These are phyloP conservation scores for Macrolepiota dolichaula DNA, from an alignment of 768 basidiomycete genomes.

Conservation along the genomic window DNA sequence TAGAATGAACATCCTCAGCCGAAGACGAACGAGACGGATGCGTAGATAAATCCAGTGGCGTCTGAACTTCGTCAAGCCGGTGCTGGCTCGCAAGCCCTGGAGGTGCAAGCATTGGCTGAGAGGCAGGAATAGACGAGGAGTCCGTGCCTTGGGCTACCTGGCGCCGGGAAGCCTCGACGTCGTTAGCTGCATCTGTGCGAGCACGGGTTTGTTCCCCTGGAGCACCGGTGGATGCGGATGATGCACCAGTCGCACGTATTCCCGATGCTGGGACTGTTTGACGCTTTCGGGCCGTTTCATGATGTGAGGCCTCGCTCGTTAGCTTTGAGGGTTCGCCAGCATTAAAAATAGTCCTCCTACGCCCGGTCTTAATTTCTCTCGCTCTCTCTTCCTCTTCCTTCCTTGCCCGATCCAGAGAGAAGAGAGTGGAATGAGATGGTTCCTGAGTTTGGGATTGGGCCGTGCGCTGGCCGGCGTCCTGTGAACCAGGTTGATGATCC, in stretches of 20 bases:
- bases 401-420: background rate
- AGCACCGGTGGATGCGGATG: background rate
- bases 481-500: no score
- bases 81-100: background rate
- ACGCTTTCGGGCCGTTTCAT: background rate
- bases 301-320: background rate
- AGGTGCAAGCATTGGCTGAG: background rate
- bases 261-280: background rate
- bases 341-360: background rate
- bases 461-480: no score
- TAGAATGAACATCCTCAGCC: background rate
- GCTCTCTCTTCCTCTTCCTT: slow-evolving; percentile 5
- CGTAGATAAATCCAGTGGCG: background rate
- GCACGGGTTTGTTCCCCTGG: background rate
- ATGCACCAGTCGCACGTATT: no score
- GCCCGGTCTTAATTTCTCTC: background rate
- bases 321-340: background rate
- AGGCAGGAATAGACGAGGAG: background rate
- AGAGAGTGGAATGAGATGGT: background rate
- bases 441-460: background rate
- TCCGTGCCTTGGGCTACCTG: background rate
- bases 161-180: background rate
- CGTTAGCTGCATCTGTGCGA: background rate
- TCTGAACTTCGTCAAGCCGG: background rate
- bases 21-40: background rate